Evolutionary conservation across 2,329 filamentous ascomycete species (phyloP), one percentile per base, ranked within the genome.

Genomic region (Sporothrix curviconia): DNA sequence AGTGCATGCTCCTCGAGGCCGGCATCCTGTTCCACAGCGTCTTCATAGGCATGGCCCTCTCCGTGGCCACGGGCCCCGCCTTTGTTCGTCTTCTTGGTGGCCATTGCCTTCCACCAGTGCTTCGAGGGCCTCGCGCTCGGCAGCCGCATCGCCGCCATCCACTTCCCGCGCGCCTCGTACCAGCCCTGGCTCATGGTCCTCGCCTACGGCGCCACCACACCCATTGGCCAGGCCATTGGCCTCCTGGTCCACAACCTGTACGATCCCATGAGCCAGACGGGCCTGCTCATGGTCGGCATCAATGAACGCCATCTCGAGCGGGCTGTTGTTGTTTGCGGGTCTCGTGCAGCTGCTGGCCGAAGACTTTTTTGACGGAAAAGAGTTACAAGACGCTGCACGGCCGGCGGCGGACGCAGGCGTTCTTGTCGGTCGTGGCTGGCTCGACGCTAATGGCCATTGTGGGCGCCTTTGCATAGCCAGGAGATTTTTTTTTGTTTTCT

Each of bases 91-190:
- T 88, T 94, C 62, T 76, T 94, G 0, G 78, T 92, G 30, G 89
- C 89, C 51, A 91, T 94, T 61, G 84, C 82, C 62, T 92, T 92
- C 71, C 89, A 94, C 67, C 88, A 95, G 73, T 90, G 88, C 1
- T 95, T 95, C 63, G 90, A 95, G 73, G 90, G 90, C 2, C 83
- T 95, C 14, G 90, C 90, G 0, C 81, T 95, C 4, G 90, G 90
- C 7, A 88, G 88, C 43, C 87, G 90, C 58, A 95, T 95, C 65
- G 88, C 90, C 0, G 87, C 88, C 9, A 83, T 95, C 28, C 84
- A 87, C 69, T 96, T 96, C 66, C 82, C 88, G 0, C 79, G 80
- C 19, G 79, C 80, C 3, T 92, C 89, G 0, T 73, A 82, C 1
- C 87, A 88, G 49, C 92, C 94, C 0, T 95, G 87, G 87, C 76